Evolutionary conservation across 306 rosid genomes (phyloP), one percentile per base, ranked within the genome.

Genomic region (Quercus ilex): DNA sequence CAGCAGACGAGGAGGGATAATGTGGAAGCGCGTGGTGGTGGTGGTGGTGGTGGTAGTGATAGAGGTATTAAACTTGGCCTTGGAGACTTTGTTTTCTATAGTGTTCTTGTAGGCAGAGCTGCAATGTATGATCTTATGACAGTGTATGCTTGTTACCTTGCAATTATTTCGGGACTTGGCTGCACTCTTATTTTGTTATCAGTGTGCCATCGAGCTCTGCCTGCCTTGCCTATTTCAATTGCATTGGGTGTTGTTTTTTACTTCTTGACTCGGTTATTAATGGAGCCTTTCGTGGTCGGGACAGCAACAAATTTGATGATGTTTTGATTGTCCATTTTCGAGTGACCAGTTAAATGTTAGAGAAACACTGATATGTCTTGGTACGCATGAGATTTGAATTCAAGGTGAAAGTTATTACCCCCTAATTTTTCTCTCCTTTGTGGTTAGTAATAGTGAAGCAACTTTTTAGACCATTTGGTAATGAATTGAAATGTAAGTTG

Each of bases 81-180:
- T 74, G 97, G 99, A 72, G 95, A 94, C 79, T 91, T 94, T 67
- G 92, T 92, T 69, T 94, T 94, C 93, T 94, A 94, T 84, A 91
- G 97, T 85, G 99, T 94, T 46, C 97, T 92, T 64, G 99, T 94
- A 52, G 95, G 97, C 55, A 91, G 99, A 83, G 97, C 99, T 82
- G 97, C 99, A 60, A 94, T 92, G 97, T 91, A 91, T 88, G 99
- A 94, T 81, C 97, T 94, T 21, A 94, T 92, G 99, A 94, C 97
- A 2, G 97, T 92, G 7, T 92, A 94, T 79, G 99, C 97, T 75
- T 94, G 97, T 86, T 94, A 94, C 85, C 97, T 94, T 77, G 99
- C 97, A 35, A 94, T 94, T 81, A 86, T 94, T 78, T 94, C 95
- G 1, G 97, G 97, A 59, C 90, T 94, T 17, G 97, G 93, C 0